phyloP scores from a whole-genome alignment of 2,329 filamentous ascomycete species.

The Aureobasidium sp. region DNA sequence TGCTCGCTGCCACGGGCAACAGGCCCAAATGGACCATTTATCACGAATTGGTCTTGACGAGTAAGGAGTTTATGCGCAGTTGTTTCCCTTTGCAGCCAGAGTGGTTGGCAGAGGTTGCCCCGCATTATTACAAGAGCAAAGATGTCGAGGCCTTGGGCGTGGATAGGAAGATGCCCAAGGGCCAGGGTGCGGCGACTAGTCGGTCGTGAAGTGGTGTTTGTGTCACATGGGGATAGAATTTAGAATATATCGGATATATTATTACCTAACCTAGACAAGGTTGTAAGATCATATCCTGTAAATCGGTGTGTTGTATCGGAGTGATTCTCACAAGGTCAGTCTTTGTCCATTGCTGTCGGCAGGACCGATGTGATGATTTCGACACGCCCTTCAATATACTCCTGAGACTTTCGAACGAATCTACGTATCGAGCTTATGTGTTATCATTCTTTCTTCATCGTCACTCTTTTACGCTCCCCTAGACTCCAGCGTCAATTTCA shows the following conservation, averaged over 20 bases:
- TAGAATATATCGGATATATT: background rate
- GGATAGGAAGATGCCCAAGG: constrained; percentile 68
- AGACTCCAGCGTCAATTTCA: too few relatives aligned
- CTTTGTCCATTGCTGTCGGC: too few relatives aligned
- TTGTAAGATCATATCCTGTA: too few relatives aligned
- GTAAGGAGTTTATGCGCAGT: constrained; percentile 87
- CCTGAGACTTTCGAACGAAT: too few relatives aligned
- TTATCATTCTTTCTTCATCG: too few relatives aligned
- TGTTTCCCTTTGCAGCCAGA: constrained; percentile 76
- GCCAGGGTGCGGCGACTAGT: constrained; percentile 35
- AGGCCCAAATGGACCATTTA: constrained; percentile 86
- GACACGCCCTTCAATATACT: too few relatives aligned
- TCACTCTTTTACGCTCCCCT: too few relatives aligned
- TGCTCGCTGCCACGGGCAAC: constrained; percentile 58
- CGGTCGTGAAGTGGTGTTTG: constrained; percentile 3
- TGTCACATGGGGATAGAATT: background rate
- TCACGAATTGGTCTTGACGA: constrained; percentile 73
- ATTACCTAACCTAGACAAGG: background rate
- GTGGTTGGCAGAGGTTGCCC: constrained; percentile 85
- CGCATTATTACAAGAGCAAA: constrained; percentile 90
- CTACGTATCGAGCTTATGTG: too few relatives aligned
- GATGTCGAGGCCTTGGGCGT: constrained; percentile 73
- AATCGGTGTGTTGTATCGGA: too few relatives aligned
- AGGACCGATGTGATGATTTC: too few relatives aligned
- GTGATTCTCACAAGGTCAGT: too few relatives aligned